Evolutionary conservation across 768 basidiomycete genomes (phyloP).

Genomic region (Brasilioporus rufonigricans): DNA sequence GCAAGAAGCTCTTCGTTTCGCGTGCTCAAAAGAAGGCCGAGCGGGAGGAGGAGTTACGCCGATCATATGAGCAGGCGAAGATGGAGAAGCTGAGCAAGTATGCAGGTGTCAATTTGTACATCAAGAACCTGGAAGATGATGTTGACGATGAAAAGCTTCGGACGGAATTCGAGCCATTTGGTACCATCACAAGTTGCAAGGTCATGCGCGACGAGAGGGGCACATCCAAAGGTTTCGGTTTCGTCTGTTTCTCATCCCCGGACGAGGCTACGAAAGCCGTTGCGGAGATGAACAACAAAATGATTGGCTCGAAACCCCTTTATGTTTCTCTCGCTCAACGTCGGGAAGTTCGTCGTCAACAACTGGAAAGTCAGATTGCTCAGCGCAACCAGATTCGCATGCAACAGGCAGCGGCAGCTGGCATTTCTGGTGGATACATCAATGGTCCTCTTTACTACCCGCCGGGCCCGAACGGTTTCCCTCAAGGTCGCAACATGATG

Average conservation of each 20-base stretch:
- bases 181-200: conserved; percentile 97
- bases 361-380: conserved; percentile 97
- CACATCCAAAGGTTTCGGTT: conserved; percentile 94
- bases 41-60: conserved; percentile 94
- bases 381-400: conserved; percentile 95
- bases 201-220: conserved; percentile 98
- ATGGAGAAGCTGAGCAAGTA: conserved; percentile 98
- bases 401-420: conserved; percentile 89
- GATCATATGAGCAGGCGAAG: conserved; percentile 91
- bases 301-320: conserved; percentile 97
- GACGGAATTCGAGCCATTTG: conserved; percentile 94
- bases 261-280: conserved; percentile 99
- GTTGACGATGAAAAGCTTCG: conserved; percentile 97
- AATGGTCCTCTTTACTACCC: conserved; percentile 64
- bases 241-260: conserved; percentile 97
- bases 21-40: conserved; percentile 99
- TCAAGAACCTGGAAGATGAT: conserved; percentile 99
- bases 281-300: conserved; percentile 99
- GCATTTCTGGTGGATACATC: conserved; percentile 59
- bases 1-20: conserved; percentile 90
- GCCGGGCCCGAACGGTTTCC: conserved; percentile 76
- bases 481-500: conserved; percentile 60
- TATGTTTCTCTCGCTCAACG: conserved; percentile 99
- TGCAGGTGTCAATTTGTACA: conserved; percentile 97
- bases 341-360: conserved; percentile 96